Percentiles rank a stretch among this genome's conserved stretches.
Evolutionary conservation across 1,284 basidiomycete genomes (phyloP).

Genomic region (Irpex rosettiformis): DNA sequence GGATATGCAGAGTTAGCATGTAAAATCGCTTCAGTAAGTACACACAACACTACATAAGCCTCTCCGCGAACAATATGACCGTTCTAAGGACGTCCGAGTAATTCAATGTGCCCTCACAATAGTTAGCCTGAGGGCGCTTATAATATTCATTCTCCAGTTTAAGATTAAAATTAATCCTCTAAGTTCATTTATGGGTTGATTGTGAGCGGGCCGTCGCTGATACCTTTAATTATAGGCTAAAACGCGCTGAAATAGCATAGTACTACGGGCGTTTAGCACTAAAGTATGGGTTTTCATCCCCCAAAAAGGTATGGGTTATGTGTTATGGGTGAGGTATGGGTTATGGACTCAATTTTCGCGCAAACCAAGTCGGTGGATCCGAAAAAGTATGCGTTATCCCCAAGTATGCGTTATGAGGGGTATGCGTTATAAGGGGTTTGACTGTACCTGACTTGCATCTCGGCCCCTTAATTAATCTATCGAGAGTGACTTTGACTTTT

Average conservation of each 20-base stretch:
- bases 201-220: not conserved
- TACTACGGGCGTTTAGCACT: not conserved
- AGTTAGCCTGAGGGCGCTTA: too few species aligned
- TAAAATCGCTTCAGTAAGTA: not conserved
- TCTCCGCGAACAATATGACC: too few species aligned
- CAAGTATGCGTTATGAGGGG: not conserved
- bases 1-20: not conserved
- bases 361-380: not conserved
- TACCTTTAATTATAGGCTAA: not conserved
- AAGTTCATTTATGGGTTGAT: not conserved
- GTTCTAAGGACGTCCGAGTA: too few species aligned
- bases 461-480: too few species aligned
- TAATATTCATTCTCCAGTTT: not conserved
- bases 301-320: not conserved
- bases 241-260: not conserved
- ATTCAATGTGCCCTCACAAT: too few species aligned
- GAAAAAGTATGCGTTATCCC: not conserved
- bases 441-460: too few species aligned
- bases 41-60: too few species aligned
- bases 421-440: not conserved
- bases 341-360: not conserved
- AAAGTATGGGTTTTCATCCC: not conserved
- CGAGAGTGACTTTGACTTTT: too few species aligned
- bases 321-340: not conserved
- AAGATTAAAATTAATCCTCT: not conserved